A percentile compares a stretch with the other conserved stretches of the same genome.
Evolutionary conservation across 805 yeast genomes (phyloP).

Genomic region (Naumovozyma baii): DNA sequence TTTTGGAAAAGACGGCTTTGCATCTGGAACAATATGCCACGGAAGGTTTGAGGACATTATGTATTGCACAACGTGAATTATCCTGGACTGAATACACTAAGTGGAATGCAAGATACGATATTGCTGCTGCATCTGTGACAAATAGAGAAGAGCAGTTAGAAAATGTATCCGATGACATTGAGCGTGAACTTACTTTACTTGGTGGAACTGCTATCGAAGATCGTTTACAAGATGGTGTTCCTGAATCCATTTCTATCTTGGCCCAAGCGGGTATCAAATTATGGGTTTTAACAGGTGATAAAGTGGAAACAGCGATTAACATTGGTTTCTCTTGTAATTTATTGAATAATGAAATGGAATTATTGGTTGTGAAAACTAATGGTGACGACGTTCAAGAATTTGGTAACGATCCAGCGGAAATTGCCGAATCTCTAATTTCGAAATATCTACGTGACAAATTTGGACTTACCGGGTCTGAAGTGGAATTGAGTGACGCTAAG

Average conservation of each 20-base stretch:
- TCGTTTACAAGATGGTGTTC: conserved; percentile 77
- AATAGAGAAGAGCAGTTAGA: conserved; percentile 67
- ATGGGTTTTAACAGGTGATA: conserved; percentile 84
- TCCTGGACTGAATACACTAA: conserved; percentile 49
- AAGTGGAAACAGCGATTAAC: conserved; percentile 82
- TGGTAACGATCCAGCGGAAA: conserved; percentile 31
- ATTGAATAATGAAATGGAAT: conserved; percentile 65
- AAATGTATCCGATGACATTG: conserved; percentile 64
- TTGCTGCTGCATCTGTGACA: conserved; percentile 54
- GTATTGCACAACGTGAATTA: conserved; percentile 65
- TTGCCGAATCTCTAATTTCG: conserved; percentile 40
- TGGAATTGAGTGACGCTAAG: conserved; percentile 47
- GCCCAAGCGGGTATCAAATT: conserved; percentile 72
- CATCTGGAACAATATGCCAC: conserved; percentile 73
- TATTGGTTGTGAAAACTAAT: conserved; percentile 43
- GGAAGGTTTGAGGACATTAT: conserved; percentile 74
- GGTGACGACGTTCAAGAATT: conserved; percentile 45
- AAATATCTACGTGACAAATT: conserved; percentile 49
- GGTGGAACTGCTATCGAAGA: conserved; percentile 89
- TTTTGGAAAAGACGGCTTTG: conserved; percentile 55
- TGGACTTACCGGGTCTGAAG: conserved; percentile 46
- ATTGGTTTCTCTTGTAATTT: conserved; percentile 81
- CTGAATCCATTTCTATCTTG: conserved; percentile 62
- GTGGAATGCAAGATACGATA: conserved; percentile 56
- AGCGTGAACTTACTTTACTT: conserved; percentile 49